Percentiles rank a stretch among this genome's conserved stretches.
These are phyloP conservation scores for Dictyophora rubrovolvata DNA, from an alignment of 768 basidiomycete genomes.

Conservation along the genomic window DNA sequence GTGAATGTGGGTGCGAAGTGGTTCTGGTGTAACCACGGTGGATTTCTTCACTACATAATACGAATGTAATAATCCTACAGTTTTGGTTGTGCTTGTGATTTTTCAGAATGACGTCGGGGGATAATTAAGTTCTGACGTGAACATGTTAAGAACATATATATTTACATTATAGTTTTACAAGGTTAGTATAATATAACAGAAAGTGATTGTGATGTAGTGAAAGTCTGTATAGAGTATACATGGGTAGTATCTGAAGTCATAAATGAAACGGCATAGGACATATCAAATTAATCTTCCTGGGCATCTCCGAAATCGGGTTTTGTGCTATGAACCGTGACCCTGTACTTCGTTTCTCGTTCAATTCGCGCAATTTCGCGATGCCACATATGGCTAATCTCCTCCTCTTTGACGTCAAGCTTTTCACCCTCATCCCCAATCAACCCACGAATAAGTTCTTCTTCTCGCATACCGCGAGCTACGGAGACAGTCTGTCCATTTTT, in stretches of 20 bases:
- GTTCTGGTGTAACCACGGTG: no score
- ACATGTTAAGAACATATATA: background rate
- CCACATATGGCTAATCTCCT: conserved; percentile 10
- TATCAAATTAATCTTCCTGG: conserved; percentile 4
- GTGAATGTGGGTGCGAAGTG: no score
- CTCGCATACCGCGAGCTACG: conserved; percentile 5
- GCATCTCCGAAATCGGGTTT: conserved; percentile 10
- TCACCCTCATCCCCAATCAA: conserved; percentile 8
- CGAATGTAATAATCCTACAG: no score
- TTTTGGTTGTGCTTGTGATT: no score
- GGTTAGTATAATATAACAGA: background rate
- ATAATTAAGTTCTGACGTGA: background rate
- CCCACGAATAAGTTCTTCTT: conserved; percentile 11
- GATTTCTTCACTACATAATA: no score
- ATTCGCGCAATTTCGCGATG: conserved; percentile 8
- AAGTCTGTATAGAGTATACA: background rate
- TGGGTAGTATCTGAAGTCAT: background rate
- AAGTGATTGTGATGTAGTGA: no score
- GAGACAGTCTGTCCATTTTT: conserved; percentile 7
- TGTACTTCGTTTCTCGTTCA: conserved; percentile 6
- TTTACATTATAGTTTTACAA: background rate
- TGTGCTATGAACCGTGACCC: background rate
- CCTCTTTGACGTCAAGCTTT: conserved; percentile 1
- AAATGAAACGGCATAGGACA: background rate
- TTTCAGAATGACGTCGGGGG: no score